Evolutionary conservation across 495 filamentous ascomycete species (phyloP).

Genomic region (Neurospora hispaniola): DNA sequence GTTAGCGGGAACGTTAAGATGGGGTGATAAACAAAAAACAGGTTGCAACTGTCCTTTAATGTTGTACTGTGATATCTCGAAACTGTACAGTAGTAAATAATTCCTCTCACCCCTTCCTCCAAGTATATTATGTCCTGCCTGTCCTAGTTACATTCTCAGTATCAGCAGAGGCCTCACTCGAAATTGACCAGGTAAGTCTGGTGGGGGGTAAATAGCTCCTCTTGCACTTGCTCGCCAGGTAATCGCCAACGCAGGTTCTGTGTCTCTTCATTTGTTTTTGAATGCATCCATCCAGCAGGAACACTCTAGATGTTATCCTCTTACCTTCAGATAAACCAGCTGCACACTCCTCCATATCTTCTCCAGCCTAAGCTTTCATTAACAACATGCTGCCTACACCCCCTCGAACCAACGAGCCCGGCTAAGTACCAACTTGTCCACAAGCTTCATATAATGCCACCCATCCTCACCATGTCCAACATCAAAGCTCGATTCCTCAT

Average conservation of each 20-base stretch:
- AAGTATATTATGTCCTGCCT: neutral
- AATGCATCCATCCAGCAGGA: neutral
- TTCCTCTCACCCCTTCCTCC: neutral
- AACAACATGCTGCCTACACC: neutral
- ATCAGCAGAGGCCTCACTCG: neutral
- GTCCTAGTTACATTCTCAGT: neutral
- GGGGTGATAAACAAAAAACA: neutral
- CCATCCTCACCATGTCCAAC: neutral
- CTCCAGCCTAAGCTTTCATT: neutral
- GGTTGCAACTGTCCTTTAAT: neutral
- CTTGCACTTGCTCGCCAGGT: neutral
- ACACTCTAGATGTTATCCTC: neutral
- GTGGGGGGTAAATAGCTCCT: neutral
- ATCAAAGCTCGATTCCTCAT: conserved; percentile 34
- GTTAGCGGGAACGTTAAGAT: neutral
- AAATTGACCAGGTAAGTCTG: neutral
- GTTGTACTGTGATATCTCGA: neutral
- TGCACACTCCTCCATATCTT: neutral
- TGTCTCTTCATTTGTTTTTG: neutral
- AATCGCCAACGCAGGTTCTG: neutral
- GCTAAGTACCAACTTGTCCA: neutral
- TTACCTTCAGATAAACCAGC: neutral
- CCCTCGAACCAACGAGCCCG: neutral
- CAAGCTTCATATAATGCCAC: conserved; percentile 9
- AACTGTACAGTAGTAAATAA: neutral